A percentile compares a stretch with the other conserved stretches of the same genome.
Evolutionary conservation across 73 alveolate species (phyloP).

Genomic region (Diophrys sp.): DNA sequence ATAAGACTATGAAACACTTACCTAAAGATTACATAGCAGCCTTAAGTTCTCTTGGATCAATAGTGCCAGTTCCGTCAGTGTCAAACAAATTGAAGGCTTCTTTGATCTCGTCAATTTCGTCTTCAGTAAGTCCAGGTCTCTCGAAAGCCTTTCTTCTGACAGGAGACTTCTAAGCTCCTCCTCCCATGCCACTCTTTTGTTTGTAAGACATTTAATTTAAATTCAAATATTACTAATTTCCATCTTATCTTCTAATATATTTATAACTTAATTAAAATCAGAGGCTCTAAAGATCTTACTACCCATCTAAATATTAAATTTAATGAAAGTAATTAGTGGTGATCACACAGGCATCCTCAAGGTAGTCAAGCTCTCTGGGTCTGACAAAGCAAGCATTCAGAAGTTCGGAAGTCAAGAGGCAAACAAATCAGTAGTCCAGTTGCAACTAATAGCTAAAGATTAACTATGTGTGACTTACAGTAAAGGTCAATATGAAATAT

Average conservation of each 20-base stretch:
- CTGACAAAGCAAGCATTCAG: neutral
- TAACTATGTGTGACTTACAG: neutral
- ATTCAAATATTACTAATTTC: slow-evolving; percentile 11
- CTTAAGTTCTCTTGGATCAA: slow-evolving; percentile 96
- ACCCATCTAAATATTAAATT: too few species aligned
- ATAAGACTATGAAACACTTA: neutral
- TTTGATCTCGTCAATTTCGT: slow-evolving; percentile 90
- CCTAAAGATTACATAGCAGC: slow-evolving; percentile 93
- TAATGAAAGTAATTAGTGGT: neutral
- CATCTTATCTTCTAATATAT: too few species aligned
- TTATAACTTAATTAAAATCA: too few species aligned
- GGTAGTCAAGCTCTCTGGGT: neutral
- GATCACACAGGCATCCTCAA: neutral
- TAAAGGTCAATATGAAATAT: neutral
- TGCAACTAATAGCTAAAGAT: neutral
- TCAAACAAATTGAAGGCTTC: slow-evolving; percentile 97
- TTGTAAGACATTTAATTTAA: slow-evolving; percentile 39
- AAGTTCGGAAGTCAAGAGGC: neutral
- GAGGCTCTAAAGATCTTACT: too few species aligned
- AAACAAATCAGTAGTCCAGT: neutral
- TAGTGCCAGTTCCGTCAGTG: slow-evolving; percentile 94
- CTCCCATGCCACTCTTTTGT: slow-evolving; percentile 2
- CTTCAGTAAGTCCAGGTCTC: slow-evolving; percentile 90
- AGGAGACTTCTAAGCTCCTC: slow-evolving; percentile 49
- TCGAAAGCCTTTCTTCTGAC: slow-evolving; percentile 66